These are phyloP conservation scores for Vanrija sp. DNA, from an alignment of 1,284 basidiomycete species.

Conservation along the genomic window DNA sequence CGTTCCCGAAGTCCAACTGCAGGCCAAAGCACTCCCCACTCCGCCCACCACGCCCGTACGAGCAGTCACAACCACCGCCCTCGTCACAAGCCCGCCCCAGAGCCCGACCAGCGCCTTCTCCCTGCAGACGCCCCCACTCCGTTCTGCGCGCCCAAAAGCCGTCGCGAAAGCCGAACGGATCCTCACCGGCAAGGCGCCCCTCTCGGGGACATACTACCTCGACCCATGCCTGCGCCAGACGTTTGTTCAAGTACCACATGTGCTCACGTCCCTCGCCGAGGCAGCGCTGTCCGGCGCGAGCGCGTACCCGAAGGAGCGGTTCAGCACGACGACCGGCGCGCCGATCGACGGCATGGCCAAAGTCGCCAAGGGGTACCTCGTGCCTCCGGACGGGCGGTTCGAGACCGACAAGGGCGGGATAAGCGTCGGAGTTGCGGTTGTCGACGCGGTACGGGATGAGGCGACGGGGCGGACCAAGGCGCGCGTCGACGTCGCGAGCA, in stretches of 20 bases:
- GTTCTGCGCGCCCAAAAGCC: not conserved
- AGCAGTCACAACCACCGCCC: not conserved
- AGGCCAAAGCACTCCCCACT: not conserved
- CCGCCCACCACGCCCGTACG: too few species aligned
- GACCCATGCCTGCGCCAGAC: slow-evolving; percentile 31
- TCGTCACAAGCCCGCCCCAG: slow-evolving; percentile 7
- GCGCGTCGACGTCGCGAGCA: slow-evolving; percentile 31
- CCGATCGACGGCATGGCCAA: slow-evolving; percentile 41
- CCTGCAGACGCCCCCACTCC: slow-evolving; percentile 14
- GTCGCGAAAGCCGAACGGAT: slow-evolving; percentile 1
- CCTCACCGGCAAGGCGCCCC: slow-evolving; percentile 21
- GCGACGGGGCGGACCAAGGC: slow-evolving; percentile 32
- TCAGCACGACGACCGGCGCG: slow-evolving; percentile 32
- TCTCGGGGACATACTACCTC: slow-evolving; percentile 36
- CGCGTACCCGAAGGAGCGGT: slow-evolving; percentile 15
- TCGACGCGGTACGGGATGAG: slow-evolving; percentile 20
- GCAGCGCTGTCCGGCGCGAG: slow-evolving; percentile 24
- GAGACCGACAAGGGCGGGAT: slow-evolving; percentile 33
- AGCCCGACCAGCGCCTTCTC: slow-evolving; percentile 8
- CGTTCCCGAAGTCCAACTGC: not conserved
- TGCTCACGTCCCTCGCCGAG: slow-evolving; percentile 29
- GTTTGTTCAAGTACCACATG: slow-evolving; percentile 27
- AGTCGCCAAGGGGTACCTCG: slow-evolving; percentile 30
- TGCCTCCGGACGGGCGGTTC: slow-evolving; percentile 36
- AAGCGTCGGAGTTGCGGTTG: slow-evolving; percentile 28